phyloP scores from a whole-genome alignment of 2,329 filamentous ascomycete species.

The Periconia sp. region DNA sequence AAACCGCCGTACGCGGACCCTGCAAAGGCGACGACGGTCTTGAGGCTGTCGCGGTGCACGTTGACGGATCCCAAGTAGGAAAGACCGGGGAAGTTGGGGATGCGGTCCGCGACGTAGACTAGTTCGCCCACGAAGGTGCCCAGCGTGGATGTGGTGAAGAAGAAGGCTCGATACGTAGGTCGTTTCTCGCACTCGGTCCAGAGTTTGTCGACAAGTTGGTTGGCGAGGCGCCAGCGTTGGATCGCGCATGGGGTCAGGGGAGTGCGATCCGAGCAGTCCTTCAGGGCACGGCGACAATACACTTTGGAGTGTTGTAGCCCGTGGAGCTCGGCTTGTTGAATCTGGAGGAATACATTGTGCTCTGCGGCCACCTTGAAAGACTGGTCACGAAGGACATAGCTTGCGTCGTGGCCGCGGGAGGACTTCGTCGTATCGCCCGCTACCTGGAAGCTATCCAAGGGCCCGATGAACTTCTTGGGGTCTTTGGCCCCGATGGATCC shows the following conservation, averaged over 20 bases:
- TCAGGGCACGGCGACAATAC: slow-evolving; percentile 22
- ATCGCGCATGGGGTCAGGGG: slow-evolving; percentile 10
- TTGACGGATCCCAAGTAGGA: slow-evolving; percentile 24
- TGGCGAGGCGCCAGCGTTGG: slow-evolving; percentile 18
- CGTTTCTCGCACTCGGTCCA: slow-evolving; percentile 17
- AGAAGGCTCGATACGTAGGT: slow-evolving; percentile 16
- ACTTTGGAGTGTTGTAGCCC: slow-evolving; percentile 18
- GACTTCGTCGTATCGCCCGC: slow-evolving; percentile 5
- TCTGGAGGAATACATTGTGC: slow-evolving; percentile 20
- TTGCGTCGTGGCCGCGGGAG: slow-evolving; percentile 11
- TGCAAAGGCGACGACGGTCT: slow-evolving; percentile 24
- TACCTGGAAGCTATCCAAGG: slow-evolving; percentile 17
- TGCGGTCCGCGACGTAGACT: slow-evolving; percentile 16
- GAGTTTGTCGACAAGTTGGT: slow-evolving; percentile 15
- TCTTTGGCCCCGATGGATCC: slow-evolving; percentile 19
- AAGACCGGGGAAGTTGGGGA: slow-evolving; percentile 22
- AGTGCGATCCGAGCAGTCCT: slow-evolving; percentile 16
- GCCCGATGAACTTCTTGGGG: slow-evolving; percentile 25
- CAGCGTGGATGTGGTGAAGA: slow-evolving; percentile 21
- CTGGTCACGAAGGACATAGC: slow-evolving; percentile 13
- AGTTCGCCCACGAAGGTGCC: slow-evolving; percentile 22
- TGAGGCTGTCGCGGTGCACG: slow-evolving; percentile 19
- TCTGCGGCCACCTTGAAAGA: slow-evolving; percentile 16
- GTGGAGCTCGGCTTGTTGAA: slow-evolving; percentile 13
- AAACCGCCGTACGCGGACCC: slow-evolving; percentile 29